These are phyloP conservation scores for Spinacia oleracea DNA, from an alignment of 179 eudicot genomes.

Conservation along the genomic window DNA sequence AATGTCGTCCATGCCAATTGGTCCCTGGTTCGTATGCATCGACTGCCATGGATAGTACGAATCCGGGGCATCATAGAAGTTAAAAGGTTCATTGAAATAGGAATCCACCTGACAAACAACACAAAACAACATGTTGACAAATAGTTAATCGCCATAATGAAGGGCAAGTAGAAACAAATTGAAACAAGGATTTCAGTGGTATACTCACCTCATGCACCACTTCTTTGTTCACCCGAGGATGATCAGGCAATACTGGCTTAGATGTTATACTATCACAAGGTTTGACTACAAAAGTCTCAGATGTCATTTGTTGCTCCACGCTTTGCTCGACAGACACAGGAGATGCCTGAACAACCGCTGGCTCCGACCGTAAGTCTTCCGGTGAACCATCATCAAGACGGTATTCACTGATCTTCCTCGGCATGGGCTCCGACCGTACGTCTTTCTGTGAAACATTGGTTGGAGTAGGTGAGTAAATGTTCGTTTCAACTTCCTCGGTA, in stretches of 20 bases:
- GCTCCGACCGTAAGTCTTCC: slow-evolving; percentile 47
- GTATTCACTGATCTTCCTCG: too few relatives aligned
- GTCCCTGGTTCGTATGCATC: slow-evolving; percentile 40
- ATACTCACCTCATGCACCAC: slow-evolving; percentile 44
- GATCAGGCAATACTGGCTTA: slow-evolving; percentile 37
- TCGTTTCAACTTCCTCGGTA: slow-evolving; percentile 52
- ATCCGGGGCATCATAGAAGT: slow-evolving; percentile 34
- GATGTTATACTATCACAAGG: slow-evolving; percentile 31
- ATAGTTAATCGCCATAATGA: background rate
- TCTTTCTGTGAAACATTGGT: slow-evolving; percentile 46
- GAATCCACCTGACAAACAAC: slow-evolving; percentile 57
- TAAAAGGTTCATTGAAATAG: slow-evolving; percentile 24
- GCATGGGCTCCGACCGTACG: slow-evolving; percentile 42
- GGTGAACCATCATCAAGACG: slow-evolving; percentile 38
- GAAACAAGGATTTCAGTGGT: background rate
- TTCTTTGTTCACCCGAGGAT: slow-evolving; percentile 30
- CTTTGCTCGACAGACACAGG: slow-evolving; percentile 34
- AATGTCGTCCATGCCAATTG: slow-evolving; percentile 27
- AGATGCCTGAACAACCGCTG: slow-evolving; percentile 38
- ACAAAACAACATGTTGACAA: background rate
- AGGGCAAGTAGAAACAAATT: background rate
- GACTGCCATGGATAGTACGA: slow-evolving; percentile 30
- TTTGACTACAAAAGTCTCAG: slow-evolving; percentile 34
- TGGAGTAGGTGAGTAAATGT: slow-evolving; percentile 42
- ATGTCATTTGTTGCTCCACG: slow-evolving; percentile 36